phyloP scores from a whole-genome alignment of 495 filamentous ascomycete species.

The Thozetella sp. region DNA sequence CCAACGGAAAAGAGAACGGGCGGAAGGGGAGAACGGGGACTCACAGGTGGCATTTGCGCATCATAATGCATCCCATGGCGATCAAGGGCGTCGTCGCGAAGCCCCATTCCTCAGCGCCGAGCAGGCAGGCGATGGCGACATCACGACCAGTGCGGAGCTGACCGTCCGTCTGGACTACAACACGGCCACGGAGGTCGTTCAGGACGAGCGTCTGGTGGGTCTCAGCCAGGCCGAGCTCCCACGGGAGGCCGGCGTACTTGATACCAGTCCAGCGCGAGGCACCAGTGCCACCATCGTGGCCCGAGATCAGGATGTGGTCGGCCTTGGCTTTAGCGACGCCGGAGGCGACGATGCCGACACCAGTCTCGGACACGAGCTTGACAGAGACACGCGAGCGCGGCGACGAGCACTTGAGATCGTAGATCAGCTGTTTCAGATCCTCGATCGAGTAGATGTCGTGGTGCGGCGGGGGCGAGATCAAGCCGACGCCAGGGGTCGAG shows the following conservation, averaged over 20 bases:
- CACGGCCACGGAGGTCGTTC: constrained; percentile 95
- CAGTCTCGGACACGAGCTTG: constrained; percentile 97
- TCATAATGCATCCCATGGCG: constrained; percentile 97
- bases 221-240: constrained; percentile 97
- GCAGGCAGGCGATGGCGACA: constrained; percentile 92
- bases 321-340: constrained; percentile 99
- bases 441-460: constrained; percentile 99
- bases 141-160: constrained; percentile 94
- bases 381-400: constrained; percentile 95
- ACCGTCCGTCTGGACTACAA: constrained; percentile 97
- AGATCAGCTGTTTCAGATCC: constrained; percentile 98
- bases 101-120: constrained; percentile 97
- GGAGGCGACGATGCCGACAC: constrained; percentile 97
- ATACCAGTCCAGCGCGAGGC: constrained; percentile 99
- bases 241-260: constrained; percentile 98
- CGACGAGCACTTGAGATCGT: constrained; percentile 97
- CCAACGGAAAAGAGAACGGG: no score
- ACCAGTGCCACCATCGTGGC: constrained; percentile 97
- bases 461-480: constrained; percentile 98
- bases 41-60: constrained; percentile 67
- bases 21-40: constrained; percentile 3
- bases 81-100: constrained; percentile 98
- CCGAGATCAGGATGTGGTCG: constrained; percentile 97
- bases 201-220: constrained; percentile 99
- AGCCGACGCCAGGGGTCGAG: constrained; percentile 97